These are phyloP conservation scores for Scleromitrula shiraiana DNA, from an alignment of 2,329 filamentous ascomycete genomes.

Conservation along the genomic window DNA sequence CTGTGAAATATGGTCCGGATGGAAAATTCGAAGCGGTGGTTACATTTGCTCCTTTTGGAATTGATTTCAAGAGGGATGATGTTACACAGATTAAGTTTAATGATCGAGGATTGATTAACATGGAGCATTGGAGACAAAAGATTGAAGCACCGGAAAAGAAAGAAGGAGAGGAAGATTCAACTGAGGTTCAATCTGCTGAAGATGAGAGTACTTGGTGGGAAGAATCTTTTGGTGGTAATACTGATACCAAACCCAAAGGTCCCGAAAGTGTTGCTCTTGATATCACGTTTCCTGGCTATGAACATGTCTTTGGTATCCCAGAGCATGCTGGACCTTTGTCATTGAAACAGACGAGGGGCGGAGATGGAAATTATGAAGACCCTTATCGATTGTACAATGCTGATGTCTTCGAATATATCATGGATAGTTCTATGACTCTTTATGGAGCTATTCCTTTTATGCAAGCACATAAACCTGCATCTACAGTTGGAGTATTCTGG, in stretches of 20 bases:
- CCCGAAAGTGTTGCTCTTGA: conserved; percentile 89
- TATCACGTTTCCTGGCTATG: conserved; percentile 85
- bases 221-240: conserved; percentile 90
- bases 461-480: conserved; percentile 92
- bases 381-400: conserved; percentile 94
- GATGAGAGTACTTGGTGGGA: conserved; percentile 98
- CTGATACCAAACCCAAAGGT: conserved; percentile 88
- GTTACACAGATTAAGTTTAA: conserved; percentile 81
- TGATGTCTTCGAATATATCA: conserved; percentile 95
- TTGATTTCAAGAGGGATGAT: conserved; percentile 82
- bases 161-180: conserved; percentile 34
- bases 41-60: conserved; percentile 69
- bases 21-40: conserved; percentile 76
- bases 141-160: conserved; percentile 45
- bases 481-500: conserved; percentile 95
- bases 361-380: conserved; percentile 74
- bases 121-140: conserved; percentile 94
- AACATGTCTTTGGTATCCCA: conserved; percentile 88
- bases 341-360: conserved; percentile 82
- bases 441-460: conserved; percentile 97
- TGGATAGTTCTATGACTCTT: conserved; percentile 96
- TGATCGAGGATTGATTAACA: conserved; percentile 77
- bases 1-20: conserved; percentile 70
- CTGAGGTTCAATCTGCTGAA: conserved; percentile 37
- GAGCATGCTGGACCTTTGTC: conserved; percentile 86